Evolutionary conservation across 2,329 filamentous ascomycete genomes (phyloP).

Genomic region (Intubia oerlemansii): DNA sequence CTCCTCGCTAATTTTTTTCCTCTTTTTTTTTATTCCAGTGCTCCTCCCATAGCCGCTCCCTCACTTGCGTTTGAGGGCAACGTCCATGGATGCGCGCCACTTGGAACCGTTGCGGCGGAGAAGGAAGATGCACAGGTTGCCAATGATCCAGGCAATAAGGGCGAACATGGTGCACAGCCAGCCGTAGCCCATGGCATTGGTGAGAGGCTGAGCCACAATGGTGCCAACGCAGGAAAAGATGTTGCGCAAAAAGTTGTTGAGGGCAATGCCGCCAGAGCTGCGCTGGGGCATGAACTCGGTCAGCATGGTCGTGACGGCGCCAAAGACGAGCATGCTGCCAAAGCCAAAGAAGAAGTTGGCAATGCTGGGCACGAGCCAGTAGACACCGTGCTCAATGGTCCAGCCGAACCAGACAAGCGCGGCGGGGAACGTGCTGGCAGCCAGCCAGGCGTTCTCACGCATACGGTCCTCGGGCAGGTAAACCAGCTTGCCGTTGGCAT

Average conservation of each 20-base stretch:
- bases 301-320: slow-evolving; percentile 57
- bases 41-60: not conserved
- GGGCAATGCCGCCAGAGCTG: slow-evolving; percentile 50
- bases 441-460: slow-evolving; percentile 63
- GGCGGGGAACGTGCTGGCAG: slow-evolving; percentile 45
- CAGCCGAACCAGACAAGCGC: slow-evolving; percentile 62
- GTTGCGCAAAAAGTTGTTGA: slow-evolving; percentile 67
- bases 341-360: slow-evolving; percentile 56
- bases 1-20: too few species aligned
- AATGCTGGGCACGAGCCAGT: slow-evolving; percentile 40
- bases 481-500: slow-evolving; percentile 41
- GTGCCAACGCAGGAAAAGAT: slow-evolving; percentile 54
- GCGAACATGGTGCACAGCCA: slow-evolving; percentile 48
- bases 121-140: slow-evolving; percentile 34
- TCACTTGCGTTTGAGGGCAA: slow-evolving; percentile 5
- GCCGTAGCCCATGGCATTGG: slow-evolving; percentile 49
- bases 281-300: slow-evolving; percentile 62
- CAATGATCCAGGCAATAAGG: slow-evolving; percentile 32
- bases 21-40: not conserved
- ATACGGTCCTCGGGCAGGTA: slow-evolving; percentile 64
- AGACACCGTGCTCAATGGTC: slow-evolving; percentile 41
- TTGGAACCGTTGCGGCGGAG: slow-evolving; percentile 36
- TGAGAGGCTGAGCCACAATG: slow-evolving; percentile 48
- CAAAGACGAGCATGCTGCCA: slow-evolving; percentile 61
- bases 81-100: slow-evolving; percentile 46